Base-by-base conservation (phyloP, 1,284 basidiomycete genomes). In the Apiotrichum brassicae region DNA sequence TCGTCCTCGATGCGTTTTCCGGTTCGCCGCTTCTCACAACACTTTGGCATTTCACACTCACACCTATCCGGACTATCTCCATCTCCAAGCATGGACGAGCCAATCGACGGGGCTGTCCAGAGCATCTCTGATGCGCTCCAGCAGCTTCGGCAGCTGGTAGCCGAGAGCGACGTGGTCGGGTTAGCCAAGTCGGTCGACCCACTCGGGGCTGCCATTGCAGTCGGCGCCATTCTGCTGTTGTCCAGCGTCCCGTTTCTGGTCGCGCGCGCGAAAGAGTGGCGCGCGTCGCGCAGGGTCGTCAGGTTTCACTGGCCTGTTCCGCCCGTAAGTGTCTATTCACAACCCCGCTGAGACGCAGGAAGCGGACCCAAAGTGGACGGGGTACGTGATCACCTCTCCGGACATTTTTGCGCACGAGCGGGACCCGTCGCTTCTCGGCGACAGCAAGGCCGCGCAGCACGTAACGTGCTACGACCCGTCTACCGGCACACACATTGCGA, bases 381-480 rank as follows among this genome's bases (percentile, higher is more conserved):
- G 63, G 11, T 36, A 34, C 12, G 40, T 63, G 33, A 62, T 69
- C 26, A 33, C 49, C 8, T 35, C 50, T 13, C 68, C 66, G 0
- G 54, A 50, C 42, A 39, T 69, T 12, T 61, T 53, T 44, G 54
- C 65, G 20, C 66, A 69, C 45, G 22, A 56, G 46, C 37, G 58
- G 7, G 60, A 70, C 48, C 30, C 43, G 1, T 49, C 49, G 3
- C 57, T 71, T 6, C 55, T 68, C 9, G 64, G 61, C 12, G 20
- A 30, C 23, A 44, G 47, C n/a, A 70, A 75, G 20, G 72, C 78
- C 4, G 70, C 74, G n/a, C 77, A 81, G 50, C 88, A 85, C 61
- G 85, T 97, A 49, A 92, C 89, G 2, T 85, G 85, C 71, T 97
- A 84, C 63, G 93, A 97, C 68, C 93, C 93, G 9, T 83, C 90